Evolutionary conservation across 129 eudicot species (phyloP), one percentile per base, ranked within the genome.

Genomic region (Lonicera japonica): DNA sequence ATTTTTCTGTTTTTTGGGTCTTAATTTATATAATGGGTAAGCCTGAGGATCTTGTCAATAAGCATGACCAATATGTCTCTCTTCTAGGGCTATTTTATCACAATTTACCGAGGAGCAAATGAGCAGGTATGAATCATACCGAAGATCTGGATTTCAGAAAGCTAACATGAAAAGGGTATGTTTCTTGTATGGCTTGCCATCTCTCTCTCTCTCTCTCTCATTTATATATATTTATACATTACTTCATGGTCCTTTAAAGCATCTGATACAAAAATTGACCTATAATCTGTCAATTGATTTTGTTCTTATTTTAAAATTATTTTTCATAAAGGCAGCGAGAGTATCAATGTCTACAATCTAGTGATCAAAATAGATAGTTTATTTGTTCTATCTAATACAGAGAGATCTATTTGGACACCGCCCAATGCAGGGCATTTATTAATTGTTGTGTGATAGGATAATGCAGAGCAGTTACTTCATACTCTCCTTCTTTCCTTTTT

Each of bases 111-210:
- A 80, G 78, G 96, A 88, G 71, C 95, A 88, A 66, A 87, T 82
- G 91, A 88, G 82, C 73, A 85, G 99, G 68, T 92, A 92, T 72
- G 99, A 92, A 75, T 87, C 95, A 21, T 88, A 84, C 71, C 79
- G 96, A 50, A 76, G 99, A 74, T 87, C 98, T 71, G 95, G 96
- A 68, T 92, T 92, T 81, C 95, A 91, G 70, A 91, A 82, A 76
- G 79, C 97, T 50, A 87, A 84, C 79, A 91, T 91, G 97, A 91
- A 82, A 77, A 72, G 97, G 86, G 97, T 91, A 79, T 6, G 54
- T 23, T 34, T 56, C 54, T 56, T 16, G 8, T 24, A 54, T 18
- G 41, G 23, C 66, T 48, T 54, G 56, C 62, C 8, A 25, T 38
- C 56, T 36, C 40, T 20, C 60, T 2, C 48, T 5, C 48, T n/a